These are phyloP conservation scores for Sanghuangporus sanghuang DNA, from an alignment of 1,284 basidiomycete species.

Conservation along the genomic window DNA sequence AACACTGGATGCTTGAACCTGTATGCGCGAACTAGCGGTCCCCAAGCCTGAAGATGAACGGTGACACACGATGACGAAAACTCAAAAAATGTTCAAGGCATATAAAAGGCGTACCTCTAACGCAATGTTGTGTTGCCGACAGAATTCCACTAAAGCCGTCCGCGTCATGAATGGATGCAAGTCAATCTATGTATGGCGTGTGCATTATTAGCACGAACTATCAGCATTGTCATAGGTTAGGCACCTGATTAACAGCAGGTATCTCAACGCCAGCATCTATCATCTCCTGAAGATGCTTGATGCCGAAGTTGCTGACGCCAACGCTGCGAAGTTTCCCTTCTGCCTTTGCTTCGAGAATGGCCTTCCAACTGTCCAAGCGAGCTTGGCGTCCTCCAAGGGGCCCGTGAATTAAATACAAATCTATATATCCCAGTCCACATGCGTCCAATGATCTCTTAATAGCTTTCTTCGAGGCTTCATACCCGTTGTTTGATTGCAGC, in stretches of 20 bases:
- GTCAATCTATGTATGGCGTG: slow-evolving; percentile 36
- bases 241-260: slow-evolving; percentile 47
- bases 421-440: slow-evolving; percentile 47
- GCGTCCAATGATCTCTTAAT: slow-evolving; percentile 50
- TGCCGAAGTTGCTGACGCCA: slow-evolving; percentile 53
- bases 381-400: slow-evolving; percentile 34
- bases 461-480: slow-evolving; percentile 42
- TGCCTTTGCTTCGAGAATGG: slow-evolving; percentile 35
- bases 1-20: slow-evolving; percentile 47
- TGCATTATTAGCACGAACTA: neutral
- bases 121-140: slow-evolving; percentile 38
- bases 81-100: slow-evolving; percentile 23
- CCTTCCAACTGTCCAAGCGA: slow-evolving; percentile 39
- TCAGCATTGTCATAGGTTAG: neutral
- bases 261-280: slow-evolving; percentile 32
- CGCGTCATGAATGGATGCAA: slow-evolving; percentile 55
- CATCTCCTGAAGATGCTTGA: slow-evolving; percentile 46
- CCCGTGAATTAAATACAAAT: slow-evolving; percentile 53
- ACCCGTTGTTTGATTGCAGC: slow-evolving; percentile 54
- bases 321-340: slow-evolving; percentile 45
- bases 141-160: slow-evolving; percentile 43
- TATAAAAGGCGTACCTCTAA: slow-evolving; percentile 37
- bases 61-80: neutral
- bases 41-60: slow-evolving; percentile 44
- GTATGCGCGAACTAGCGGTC: slow-evolving; percentile 45